A percentile compares a stretch with the other conserved stretches of the same genome.
Evolutionary conservation across 768 basidiomycete species (phyloP).

Genomic region (Sistotremastrum niveocremeum): DNA sequence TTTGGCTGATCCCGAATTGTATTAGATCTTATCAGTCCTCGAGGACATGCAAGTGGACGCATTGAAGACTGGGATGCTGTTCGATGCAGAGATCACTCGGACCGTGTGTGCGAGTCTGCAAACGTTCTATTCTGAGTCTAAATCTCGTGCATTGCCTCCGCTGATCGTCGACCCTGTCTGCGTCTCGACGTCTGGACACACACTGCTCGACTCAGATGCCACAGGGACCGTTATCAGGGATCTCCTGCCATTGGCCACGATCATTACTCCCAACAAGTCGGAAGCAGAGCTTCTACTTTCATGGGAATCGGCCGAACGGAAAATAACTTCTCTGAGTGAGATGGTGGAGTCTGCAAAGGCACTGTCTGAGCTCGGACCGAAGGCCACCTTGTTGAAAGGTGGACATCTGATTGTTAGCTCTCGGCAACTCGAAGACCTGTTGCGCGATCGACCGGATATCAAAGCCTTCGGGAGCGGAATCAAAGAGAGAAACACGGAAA

Average conservation of each 20-base stretch:
- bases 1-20: too few relatives aligned
- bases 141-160: conserved; percentile 23
- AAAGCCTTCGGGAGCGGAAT: conserved; percentile 31
- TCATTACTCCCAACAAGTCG: conserved; percentile 77
- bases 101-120: conserved; percentile 40
- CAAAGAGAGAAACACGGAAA: conserved; percentile 47
- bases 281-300: conserved; percentile 65
- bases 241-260: conserved; percentile 55
- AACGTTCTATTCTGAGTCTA: conserved; percentile 19
- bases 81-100: conserved; percentile 37
- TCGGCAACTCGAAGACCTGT: conserved; percentile 29
- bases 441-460: conserved; percentile 17
- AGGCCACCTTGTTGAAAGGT: conserved; percentile 70
- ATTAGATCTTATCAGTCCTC: conserved; percentile 55
- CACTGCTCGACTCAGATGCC: conserved; percentile 55
- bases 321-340: conserved; percentile 35
- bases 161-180: conserved; percentile 84
- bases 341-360: conserved; percentile 45
- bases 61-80: conserved; percentile 89
- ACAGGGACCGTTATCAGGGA: conserved; percentile 41
- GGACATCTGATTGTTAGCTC: conserved; percentile 49
- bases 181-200: conserved; percentile 82
- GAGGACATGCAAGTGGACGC: conserved; percentile 57
- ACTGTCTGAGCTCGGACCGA: conserved; percentile 34
- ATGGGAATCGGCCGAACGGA: conserved; percentile 7